Percentiles rank a stretch among this genome's conserved stretches.
Evolutionary conservation across 345 rosid genomes (phyloP).

Genomic region (Boechera divaricarpa): DNA sequence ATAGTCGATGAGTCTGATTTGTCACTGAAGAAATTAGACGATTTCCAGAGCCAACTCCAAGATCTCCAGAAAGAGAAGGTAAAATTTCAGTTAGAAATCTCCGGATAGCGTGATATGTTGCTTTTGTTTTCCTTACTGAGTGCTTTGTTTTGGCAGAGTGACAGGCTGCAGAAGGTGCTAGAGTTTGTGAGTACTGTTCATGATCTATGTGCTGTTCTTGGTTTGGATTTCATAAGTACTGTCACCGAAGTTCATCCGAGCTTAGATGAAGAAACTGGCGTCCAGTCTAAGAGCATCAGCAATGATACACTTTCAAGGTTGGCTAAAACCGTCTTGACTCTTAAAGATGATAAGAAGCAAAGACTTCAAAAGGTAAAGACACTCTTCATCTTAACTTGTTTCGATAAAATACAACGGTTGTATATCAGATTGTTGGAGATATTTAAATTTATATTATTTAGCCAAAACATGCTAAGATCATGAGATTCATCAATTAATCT

Average conservation of each 20-base stretch:
- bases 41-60: slow-evolving; percentile 80
- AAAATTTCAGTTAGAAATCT: not conserved
- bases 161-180: slow-evolving; percentile 86
- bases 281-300: slow-evolving; percentile 93
- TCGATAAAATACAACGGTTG: not conserved
- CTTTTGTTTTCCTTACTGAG: not conserved
- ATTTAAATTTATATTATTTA: not conserved
- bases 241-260: slow-evolving; percentile 97
- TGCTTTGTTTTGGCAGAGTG: slow-evolving; percentile 62
- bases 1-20: slow-evolving; percentile 86
- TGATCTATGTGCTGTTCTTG: slow-evolving; percentile 92
- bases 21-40: slow-evolving; percentile 79
- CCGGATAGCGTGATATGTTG: not conserved
- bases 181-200: slow-evolving; percentile 95
- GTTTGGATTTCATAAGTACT: slow-evolving; percentile 85
- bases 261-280: slow-evolving; percentile 75
- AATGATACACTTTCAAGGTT: slow-evolving; percentile 85
- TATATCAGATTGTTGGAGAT: not conserved
- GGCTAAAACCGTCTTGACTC: slow-evolving; percentile 79
- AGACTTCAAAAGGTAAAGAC: slow-evolving; percentile 80
- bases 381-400: not conserved
- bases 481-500: not conserved
- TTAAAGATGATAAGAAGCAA: slow-evolving; percentile 91
- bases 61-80: slow-evolving; percentile 99
- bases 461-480: slow-evolving; percentile 15